Evolutionary conservation across 2,329 filamentous ascomycete genomes (phyloP), one percentile per base, ranked within the genome.

Genomic region (Sporothrix curviconia): DNA sequence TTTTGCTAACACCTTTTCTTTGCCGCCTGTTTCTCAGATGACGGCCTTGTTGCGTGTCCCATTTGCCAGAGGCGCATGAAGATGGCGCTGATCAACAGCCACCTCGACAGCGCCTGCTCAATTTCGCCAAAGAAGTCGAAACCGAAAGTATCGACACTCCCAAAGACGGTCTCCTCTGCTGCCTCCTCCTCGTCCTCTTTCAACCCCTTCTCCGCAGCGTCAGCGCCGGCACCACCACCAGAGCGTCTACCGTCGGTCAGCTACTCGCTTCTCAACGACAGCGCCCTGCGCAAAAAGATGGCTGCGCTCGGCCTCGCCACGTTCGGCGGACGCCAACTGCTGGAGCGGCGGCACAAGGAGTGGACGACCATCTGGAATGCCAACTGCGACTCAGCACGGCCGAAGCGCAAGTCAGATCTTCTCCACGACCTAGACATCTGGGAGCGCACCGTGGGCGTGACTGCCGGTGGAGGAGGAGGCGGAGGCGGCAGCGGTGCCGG

Each of bases 281-380:
- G 72, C 0, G 81, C 82, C 2, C 75, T 99, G 54, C 83, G 85
- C 50, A 94, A 89, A 67, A 97, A 96, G 71, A 75, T 99, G 42
- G 70, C 76, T 17, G 90, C 96, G 3, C 76, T 94, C 1, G 90
- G 92, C 1, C 85, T 97, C 57, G 86, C 90, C 0, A 80, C 78
- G 9, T 77, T 74, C 59, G 94, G 94, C 1, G 71, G 79, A 0
- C 86, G 86, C 46, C 74, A 79, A 46, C 76, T 92, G 1, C 76
- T 97, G 55, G 87, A 92, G 68, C 82, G 80, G 63, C 82, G 95
- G 17, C 92, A 97, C 66, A 89, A 83, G 24, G 94, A 99, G 71
- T 99, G 92, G 92, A 80, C 94, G 53, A 96, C 94, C 37, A 74
- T 99, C 17, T 96, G 90, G 87, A 99, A 99, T 70, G 89, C 95